phyloP scores from a whole-genome alignment of 331 rosid genomes.

The Acacia concinna region DNA sequence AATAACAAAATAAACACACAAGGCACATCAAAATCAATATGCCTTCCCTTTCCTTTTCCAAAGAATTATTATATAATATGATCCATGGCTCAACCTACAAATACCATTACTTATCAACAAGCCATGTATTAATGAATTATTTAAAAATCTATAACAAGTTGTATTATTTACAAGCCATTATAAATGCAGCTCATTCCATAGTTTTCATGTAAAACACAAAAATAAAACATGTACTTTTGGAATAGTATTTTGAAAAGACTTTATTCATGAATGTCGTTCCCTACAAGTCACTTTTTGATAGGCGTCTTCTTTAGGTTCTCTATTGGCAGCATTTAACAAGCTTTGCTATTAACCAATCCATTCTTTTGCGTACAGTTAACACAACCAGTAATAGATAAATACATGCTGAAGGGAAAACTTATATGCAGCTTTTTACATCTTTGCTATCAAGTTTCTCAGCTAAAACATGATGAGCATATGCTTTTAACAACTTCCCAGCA shows the following conservation, averaged over 20 bases:
- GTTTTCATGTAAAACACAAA: not conserved
- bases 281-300: not conserved
- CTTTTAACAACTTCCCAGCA: not conserved
- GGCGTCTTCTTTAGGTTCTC: constrained; percentile 17
- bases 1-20: constrained; percentile 2
- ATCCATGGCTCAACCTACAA: constrained; percentile 17
- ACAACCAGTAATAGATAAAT: constrained; percentile 11
- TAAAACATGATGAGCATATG: not conserved
- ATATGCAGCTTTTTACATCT: not conserved
- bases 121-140: not conserved
- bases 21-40: constrained; percentile 21
- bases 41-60: constrained; percentile 12
- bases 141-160: not conserved
- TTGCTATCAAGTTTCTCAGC: not conserved
- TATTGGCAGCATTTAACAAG: not conserved
- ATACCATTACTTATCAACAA: not conserved
- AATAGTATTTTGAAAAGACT: constrained; percentile 1
- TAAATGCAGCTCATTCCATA: not conserved
- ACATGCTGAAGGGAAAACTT: not conserved
- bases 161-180: not conserved
- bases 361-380: not conserved
- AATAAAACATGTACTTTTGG: not conserved
- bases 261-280: constrained; percentile 1
- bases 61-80: not conserved
- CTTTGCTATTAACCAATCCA: constrained; percentile 3